These are phyloP conservation scores for Pseudogymnoascus sp. DNA, from an alignment of 2,329 filamentous ascomycete species.

Conservation along the genomic window DNA sequence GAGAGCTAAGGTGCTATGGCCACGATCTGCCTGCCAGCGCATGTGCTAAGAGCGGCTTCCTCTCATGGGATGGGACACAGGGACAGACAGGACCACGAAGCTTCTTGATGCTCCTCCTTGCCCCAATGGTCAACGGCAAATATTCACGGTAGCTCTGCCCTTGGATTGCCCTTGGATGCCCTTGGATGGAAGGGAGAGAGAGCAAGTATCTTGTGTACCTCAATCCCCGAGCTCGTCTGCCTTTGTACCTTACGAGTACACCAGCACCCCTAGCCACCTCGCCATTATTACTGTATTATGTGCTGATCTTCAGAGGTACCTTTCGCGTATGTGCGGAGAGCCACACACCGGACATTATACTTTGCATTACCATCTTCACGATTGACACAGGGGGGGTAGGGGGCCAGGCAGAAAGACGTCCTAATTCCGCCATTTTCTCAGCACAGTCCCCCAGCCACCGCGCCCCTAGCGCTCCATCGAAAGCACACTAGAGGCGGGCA, in stretches of 20 bases:
- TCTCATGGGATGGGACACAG: neutral
- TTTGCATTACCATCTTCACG: neutral
- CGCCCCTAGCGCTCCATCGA: neutral
- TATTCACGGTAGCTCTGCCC: neutral
- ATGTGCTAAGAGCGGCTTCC: neutral
- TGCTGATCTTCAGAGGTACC: neutral
- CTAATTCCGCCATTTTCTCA: neutral
- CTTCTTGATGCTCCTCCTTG: neutral
- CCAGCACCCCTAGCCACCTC: neutral
- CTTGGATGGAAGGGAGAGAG: neutral
- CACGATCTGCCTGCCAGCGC: neutral
- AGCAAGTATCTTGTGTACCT: neutral
- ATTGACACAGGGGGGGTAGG: neutral
- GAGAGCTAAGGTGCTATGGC: neutral
- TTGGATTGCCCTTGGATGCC: neutral
- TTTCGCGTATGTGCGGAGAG: neutral
- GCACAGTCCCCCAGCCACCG: neutral
- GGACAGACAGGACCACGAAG: neutral
- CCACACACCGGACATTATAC: neutral
- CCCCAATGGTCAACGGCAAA: neutral
- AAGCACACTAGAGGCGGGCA: neutral
- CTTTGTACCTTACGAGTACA: neutral
- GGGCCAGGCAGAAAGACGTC: neutral
- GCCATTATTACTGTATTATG: slow-evolving; percentile 1
- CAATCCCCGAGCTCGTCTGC: neutral